Evolutionary conservation across 139 green algal genomes (phyloP).

Genomic region (Chlamydomonas applanata): DNA sequence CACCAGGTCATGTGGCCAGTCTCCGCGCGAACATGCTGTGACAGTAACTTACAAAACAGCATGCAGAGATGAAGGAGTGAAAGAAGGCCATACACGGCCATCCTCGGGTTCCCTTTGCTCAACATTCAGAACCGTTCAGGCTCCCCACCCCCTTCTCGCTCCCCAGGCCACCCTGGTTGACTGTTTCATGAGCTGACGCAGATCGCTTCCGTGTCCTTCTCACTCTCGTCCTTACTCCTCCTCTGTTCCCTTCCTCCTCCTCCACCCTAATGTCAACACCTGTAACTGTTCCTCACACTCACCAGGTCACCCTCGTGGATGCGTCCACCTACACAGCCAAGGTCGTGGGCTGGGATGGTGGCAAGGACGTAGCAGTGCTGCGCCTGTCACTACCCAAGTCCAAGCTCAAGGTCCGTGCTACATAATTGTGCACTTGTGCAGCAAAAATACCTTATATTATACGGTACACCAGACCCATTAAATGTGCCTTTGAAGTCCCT

Average conservation of each 20-base stretch:
- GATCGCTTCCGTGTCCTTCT: background rate
- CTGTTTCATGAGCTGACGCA: background rate
- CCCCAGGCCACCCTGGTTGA: background rate
- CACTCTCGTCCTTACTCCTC: background rate
- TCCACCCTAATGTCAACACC: background rate
- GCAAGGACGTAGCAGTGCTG: conserved; percentile 80
- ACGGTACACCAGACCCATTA: too few species aligned
- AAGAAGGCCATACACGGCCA: too few species aligned
- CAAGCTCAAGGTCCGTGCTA: conserved; percentile 18
- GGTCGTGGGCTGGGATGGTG: conserved; percentile 48
- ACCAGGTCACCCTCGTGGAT: conserved; percentile 66
- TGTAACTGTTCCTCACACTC: background rate
- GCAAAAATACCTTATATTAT: too few species aligned
- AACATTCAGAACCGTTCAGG: too few species aligned
- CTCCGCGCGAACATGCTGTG: too few species aligned
- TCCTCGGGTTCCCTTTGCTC: too few species aligned
- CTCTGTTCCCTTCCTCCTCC: background rate
- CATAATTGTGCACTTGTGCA: too few species aligned
- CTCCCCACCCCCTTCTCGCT: too few species aligned
- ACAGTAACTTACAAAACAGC: too few species aligned
- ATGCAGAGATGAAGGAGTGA: too few species aligned
- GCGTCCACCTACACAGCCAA: conserved; percentile 59
- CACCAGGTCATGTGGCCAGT: too few species aligned
- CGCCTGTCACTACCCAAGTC: conserved; percentile 48
- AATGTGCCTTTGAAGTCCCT: too few species aligned